phyloP scores from a whole-genome alignment of 2,329 filamentous ascomycete genomes.

The Camptophora hylomeconis region DNA sequence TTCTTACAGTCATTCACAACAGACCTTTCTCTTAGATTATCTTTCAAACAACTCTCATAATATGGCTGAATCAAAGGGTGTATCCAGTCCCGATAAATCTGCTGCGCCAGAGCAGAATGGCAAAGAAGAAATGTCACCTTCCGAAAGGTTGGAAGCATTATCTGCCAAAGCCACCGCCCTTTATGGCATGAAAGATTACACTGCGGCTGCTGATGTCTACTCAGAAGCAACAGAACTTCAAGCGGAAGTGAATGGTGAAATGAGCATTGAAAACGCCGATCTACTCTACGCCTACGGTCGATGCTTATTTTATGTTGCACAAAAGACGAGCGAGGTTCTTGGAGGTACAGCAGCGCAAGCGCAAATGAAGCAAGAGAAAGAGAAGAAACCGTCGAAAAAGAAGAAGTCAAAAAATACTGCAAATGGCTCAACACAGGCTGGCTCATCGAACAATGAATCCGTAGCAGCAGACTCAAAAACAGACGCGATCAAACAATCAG shows the following conservation, averaged over 20 bases:
- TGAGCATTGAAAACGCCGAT: conserved; percentile 80
- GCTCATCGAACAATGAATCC: conserved; percentile 22
- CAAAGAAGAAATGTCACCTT: conserved; percentile 18
- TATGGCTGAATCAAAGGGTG: too few species aligned
- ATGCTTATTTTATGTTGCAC: conserved; percentile 83
- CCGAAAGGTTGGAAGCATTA: conserved; percentile 62
- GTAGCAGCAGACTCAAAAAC: conserved; percentile 23
- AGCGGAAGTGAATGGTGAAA: conserved; percentile 82
- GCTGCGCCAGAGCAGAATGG: too few species aligned
- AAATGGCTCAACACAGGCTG: conserved; percentile 6
- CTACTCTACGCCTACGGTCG: conserved; percentile 90
- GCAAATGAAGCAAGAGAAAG: conserved; percentile 35
- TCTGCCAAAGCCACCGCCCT: conserved; percentile 69
- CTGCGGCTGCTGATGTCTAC: conserved; percentile 74
- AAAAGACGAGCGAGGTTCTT: conserved; percentile 87
- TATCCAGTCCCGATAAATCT: too few species aligned
- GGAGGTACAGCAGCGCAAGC: conserved; percentile 61
- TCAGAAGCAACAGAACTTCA: conserved; percentile 82
- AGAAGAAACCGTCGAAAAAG: conserved; percentile 27
- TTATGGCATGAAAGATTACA: conserved; percentile 81
- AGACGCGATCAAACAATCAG: conserved; percentile 1
- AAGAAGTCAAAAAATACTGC: conserved; percentile 20
- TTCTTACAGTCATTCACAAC: too few species aligned
- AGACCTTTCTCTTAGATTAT: too few species aligned
- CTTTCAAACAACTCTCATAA: too few species aligned